Conservation (phyloP, 2,329 filamentous ascomycete species). For the Penicillium sp. region DNA sequence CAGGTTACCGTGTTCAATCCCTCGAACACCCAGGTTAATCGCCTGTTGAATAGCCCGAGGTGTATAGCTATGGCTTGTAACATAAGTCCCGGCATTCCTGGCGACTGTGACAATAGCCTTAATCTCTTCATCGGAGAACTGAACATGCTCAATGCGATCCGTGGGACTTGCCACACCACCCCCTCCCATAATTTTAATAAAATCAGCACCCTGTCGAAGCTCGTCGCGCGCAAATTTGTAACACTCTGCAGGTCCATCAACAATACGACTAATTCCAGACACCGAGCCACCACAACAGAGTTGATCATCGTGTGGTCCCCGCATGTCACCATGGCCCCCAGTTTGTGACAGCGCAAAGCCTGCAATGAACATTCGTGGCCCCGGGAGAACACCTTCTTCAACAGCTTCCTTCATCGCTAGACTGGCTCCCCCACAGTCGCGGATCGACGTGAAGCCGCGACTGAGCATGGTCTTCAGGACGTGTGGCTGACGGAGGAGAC, state of each 20-base stretch:
- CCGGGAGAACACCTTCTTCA: conserved; percentile 59
- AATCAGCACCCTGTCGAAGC: conserved; percentile 61
- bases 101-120: conserved; percentile 58
- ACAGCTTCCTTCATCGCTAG: conserved; percentile 59
- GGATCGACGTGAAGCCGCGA: conserved; percentile 62
- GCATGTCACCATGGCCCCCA: conserved; percentile 62
- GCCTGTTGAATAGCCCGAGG: conserved; percentile 59
- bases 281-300: conserved; percentile 54
- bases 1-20: conserved; percentile 60
- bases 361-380: conserved; percentile 61
- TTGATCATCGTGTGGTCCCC: conserved; percentile 44
- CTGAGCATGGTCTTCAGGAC: conserved; percentile 52
- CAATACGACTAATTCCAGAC: conserved; percentile 46
- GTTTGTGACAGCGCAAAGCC: conserved; percentile 61
- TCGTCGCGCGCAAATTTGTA: conserved; percentile 58
- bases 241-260: conserved; percentile 61
- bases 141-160: conserved; percentile 57
- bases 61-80: conserved; percentile 64
- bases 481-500: conserved; percentile 26
- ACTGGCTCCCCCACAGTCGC: conserved; percentile 63
- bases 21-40: conserved; percentile 58
- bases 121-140: conserved; percentile 63
- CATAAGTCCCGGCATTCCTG: conserved; percentile 54
- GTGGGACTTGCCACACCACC: conserved; percentile 63
- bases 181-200: conserved; percentile 65